A percentile compares a stretch with the other conserved stretches of the same genome.
These are phyloP conservation scores for Globisporangium radiosum DNA, from an alignment of 352 stramenopile species.

Conservation along the genomic window DNA sequence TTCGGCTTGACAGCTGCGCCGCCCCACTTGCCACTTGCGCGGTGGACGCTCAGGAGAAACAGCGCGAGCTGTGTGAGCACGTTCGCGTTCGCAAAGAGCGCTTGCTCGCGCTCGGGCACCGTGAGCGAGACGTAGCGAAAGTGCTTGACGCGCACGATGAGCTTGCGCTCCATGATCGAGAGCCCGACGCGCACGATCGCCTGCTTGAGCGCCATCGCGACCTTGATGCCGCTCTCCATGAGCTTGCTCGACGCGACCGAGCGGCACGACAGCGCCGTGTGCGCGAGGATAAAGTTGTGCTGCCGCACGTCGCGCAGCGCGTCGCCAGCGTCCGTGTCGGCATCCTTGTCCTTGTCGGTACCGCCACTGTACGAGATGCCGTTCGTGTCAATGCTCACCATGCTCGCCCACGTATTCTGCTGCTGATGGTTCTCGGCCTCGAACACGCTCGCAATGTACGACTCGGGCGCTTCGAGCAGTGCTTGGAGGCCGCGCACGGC, in stretches of 20 bases:
- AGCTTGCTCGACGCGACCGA: constrained; percentile 63
- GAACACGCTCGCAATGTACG: constrained; percentile 58
- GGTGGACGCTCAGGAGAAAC: constrained; percentile 94
- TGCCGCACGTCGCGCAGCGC: constrained; percentile 55
- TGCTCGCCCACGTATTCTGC: constrained; percentile 31
- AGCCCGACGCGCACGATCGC: constrained; percentile 91
- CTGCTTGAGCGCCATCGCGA: constrained; percentile 94
- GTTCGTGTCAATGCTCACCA: constrained; percentile 33
- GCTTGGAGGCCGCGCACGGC: constrained; percentile 93
- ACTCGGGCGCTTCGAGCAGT: constrained; percentile 87
- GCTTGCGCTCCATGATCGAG: constrained; percentile 93
- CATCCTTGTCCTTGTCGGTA: constrained; percentile 7
- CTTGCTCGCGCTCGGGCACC: constrained; percentile 70
- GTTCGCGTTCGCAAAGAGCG: constrained; percentile 92
- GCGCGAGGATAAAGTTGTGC: constrained; percentile 76
- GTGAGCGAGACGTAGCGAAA: constrained; percentile 96
- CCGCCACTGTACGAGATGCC: constrained; percentile 17
- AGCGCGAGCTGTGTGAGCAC: constrained; percentile 92
- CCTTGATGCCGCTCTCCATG: constrained; percentile 91
- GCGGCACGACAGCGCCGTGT: constrained; percentile 62
- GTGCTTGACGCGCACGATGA: constrained; percentile 93
- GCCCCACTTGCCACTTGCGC: constrained; percentile 93
- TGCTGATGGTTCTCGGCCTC: constrained; percentile 56
- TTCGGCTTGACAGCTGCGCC: constrained; percentile 28
- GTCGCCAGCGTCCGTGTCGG: constrained; percentile 17